Conservation (phyloP, 2,329 filamentous ascomycete species). For the Mycocentrospora acerina region DNA sequence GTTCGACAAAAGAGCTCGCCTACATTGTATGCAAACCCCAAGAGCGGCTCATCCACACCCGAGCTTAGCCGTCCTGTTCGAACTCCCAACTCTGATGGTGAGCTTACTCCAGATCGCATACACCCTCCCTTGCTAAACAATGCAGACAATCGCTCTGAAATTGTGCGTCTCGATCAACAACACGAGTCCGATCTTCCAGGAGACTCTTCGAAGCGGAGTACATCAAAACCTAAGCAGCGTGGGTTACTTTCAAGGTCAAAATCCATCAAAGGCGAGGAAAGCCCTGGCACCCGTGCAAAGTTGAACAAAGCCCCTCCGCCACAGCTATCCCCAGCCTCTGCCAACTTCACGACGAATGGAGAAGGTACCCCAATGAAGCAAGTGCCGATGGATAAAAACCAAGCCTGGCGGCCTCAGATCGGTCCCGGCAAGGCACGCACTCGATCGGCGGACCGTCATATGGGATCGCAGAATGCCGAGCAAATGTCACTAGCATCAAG, state of each 20-base stretch:
- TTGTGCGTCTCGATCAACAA: slow-evolving; percentile 27
- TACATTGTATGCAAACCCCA: slow-evolving; percentile 44
- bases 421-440: slow-evolving; percentile 61
- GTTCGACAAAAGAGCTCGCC: slow-evolving; percentile 34
- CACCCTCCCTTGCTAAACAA: slow-evolving; percentile 8
- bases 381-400: slow-evolving; percentile 66
- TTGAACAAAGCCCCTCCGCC: slow-evolving; percentile 35
- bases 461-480: slow-evolving; percentile 33
- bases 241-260: slow-evolving; percentile 44
- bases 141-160: slow-evolving; percentile 36
- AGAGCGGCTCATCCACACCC: slow-evolving; percentile 50
- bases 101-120: neutral
- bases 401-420: slow-evolving; percentile 69
- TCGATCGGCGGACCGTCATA: slow-evolving; percentile 69
- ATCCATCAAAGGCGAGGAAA: slow-evolving; percentile 49
- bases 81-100: slow-evolving; percentile 41
- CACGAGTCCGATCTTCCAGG: slow-evolving; percentile 23
- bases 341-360: slow-evolving; percentile 37
- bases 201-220: slow-evolving; percentile 26
- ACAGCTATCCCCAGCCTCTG: slow-evolving; percentile 31
- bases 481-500: slow-evolving; percentile 44
- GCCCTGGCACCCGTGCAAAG: slow-evolving; percentile 24
- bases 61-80: slow-evolving; percentile 45
- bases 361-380: slow-evolving; percentile 57
- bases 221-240: slow-evolving; percentile 36